Evolutionary conservation across 2,329 filamentous ascomycete species (phyloP).

Genomic region (Septoria linicola): DNA sequence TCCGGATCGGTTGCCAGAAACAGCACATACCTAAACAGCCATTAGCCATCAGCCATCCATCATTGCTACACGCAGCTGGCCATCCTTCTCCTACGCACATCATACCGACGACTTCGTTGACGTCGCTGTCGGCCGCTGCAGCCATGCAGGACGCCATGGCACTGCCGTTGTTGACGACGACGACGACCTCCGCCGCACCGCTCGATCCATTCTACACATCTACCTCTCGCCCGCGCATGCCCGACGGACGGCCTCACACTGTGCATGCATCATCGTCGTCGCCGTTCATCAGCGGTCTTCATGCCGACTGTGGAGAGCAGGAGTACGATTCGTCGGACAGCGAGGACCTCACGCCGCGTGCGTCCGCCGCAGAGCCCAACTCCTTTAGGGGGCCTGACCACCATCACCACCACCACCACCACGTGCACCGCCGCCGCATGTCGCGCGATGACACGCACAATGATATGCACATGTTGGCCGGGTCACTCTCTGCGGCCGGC

Average conservation of each 20-base stretch:
- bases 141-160: background rate
- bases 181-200: background rate
- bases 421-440: conserved; percentile 16
- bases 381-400: background rate
- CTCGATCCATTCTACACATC: conserved; percentile 4
- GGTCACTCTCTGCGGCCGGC: conserved; percentile 3
- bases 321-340: conserved; percentile 21
- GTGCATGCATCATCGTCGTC: conserved; percentile 26
- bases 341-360: conserved; percentile 22
- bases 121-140: background rate
- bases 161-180: too few relatives aligned
- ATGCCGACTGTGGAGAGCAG: conserved; percentile 19
- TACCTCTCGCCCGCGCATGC: conserved; percentile 7
- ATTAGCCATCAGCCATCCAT: background rate
- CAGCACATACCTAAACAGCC: background rate
- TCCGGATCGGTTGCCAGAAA: background rate
- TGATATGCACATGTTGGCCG: conserved; percentile 27
- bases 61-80: too few relatives aligned
- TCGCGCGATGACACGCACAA: conserved; percentile 35
- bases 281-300: conserved; percentile 14
- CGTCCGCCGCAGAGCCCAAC: conserved; percentile 18
- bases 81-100: too few relatives aligned
- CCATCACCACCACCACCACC: too few relatives aligned
- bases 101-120: too few relatives aligned
- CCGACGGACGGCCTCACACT: conserved; percentile 28